phyloP scores from a whole-genome alignment of 2,329 filamentous ascomycete genomes.

The Metarhizium robertsii region DNA sequence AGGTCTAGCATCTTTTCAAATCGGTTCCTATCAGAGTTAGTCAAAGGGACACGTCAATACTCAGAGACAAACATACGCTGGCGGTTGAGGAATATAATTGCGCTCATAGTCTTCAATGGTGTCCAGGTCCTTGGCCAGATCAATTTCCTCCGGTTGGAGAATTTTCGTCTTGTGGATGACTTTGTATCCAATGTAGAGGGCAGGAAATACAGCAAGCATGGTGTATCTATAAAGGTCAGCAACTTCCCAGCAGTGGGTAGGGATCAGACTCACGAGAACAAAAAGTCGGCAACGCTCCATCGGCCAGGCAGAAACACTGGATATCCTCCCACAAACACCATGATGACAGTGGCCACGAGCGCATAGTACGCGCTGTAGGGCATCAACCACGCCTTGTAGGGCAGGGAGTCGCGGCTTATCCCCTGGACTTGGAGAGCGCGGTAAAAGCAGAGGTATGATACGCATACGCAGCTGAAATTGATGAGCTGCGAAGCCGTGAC shows the following conservation, averaged over 20 bases:
- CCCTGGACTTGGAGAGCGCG: conserved; percentile 61
- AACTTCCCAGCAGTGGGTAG: too few relatives aligned
- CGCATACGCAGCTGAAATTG: conserved; percentile 60
- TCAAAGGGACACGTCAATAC: not conserved
- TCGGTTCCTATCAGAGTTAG: conserved; percentile 7
- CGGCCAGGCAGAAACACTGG: conserved; percentile 57
- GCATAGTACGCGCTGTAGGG: conserved; percentile 65
- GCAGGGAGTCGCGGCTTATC: conserved; percentile 55
- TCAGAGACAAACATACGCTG: conserved; percentile 34
- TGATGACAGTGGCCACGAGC: conserved; percentile 52
- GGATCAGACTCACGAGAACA: conserved; percentile 50
- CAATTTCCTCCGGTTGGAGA: conserved; percentile 47
- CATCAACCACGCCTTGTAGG: conserved; percentile 60
- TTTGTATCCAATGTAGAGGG: conserved; percentile 65
- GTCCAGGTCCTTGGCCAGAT: conserved; percentile 52
- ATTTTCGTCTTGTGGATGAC: conserved; percentile 53
- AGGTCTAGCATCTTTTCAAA: conserved; percentile 13
- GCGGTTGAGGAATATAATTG: conserved; percentile 44
- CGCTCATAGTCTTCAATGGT: conserved; percentile 60
- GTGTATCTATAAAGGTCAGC: conserved; percentile 41
- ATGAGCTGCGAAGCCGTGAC: conserved; percentile 67
- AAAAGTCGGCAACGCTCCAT: conserved; percentile 61
- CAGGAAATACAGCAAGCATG: conserved; percentile 62
- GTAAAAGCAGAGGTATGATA: conserved; percentile 64
- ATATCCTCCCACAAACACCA: conserved; percentile 69